phyloP scores from a whole-genome alignment of 495 filamentous ascomycete genomes.

The Penicillium odoratum region DNA sequence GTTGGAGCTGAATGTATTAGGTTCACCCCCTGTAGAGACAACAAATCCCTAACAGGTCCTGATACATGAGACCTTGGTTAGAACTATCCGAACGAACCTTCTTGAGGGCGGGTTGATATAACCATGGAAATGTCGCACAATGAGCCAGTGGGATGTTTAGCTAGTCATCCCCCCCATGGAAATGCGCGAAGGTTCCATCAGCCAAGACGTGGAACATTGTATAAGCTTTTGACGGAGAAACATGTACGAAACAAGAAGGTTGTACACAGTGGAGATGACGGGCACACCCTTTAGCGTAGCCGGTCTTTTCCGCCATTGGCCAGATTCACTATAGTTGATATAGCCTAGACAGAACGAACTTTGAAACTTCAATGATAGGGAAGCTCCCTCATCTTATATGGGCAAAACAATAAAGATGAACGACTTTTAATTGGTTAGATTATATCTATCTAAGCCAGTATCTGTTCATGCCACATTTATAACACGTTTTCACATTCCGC shows the following conservation, averaged over 20 bases:
- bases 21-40: neutral
- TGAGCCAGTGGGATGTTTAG: constrained; percentile 6
- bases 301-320: constrained; percentile 13
- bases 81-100: constrained; percentile 44
- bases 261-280: constrained; percentile 13
- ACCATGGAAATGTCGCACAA: constrained; percentile 5
- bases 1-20: constrained; percentile 5
- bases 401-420: neutral
- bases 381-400: too few relatives aligned
- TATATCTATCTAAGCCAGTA: neutral
- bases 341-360: neutral
- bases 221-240: neutral
- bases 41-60: constrained; percentile 18
- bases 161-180: constrained; percentile 4
- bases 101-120: constrained; percentile 6
- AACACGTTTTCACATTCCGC: neutral
- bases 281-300: constrained; percentile 9
- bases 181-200: constrained; percentile 12
- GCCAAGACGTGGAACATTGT: constrained; percentile 10
- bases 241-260: constrained; percentile 8
- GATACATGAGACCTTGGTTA: constrained; percentile 28
- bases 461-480: neutral
- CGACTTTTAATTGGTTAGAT: neutral
- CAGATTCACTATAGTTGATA: neutral
- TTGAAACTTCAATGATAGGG: neutral